These are phyloP conservation scores for Linanthus parryae DNA, from an alignment of 148 eudicot species.

Conservation along the genomic window DNA sequence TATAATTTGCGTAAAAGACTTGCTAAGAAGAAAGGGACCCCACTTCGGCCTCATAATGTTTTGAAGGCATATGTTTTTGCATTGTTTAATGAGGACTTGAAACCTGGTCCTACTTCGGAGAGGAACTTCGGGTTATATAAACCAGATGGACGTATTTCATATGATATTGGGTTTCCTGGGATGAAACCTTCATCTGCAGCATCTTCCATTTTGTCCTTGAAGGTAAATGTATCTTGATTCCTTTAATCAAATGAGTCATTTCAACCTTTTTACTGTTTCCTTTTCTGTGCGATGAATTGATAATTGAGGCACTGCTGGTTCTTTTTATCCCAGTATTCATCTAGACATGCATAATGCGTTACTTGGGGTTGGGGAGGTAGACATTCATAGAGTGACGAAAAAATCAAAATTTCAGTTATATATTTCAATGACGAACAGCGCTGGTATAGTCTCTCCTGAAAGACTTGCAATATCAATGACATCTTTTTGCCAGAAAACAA, in stretches of 20 bases:
- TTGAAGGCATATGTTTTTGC: constrained; percentile 58
- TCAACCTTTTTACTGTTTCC: not conserved
- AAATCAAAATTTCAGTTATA: too few relatives aligned
- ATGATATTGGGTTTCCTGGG: constrained; percentile 52
- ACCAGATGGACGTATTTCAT: constrained; percentile 46
- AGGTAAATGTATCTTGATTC: constrained; percentile 19
- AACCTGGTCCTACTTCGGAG: constrained; percentile 58
- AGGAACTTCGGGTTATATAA: constrained; percentile 57
- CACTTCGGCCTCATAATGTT: constrained; percentile 41
- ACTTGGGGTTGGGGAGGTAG: too few relatives aligned
- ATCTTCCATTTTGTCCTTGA: constrained; percentile 22
- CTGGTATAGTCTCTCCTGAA: too few relatives aligned
- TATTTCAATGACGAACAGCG: too few relatives aligned
- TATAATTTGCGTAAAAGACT: constrained; percentile 57
- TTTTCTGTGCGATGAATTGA: not conserved
- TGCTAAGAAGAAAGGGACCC: constrained; percentile 55
- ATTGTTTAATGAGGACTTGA: constrained; percentile 52
- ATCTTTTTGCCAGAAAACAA: too few relatives aligned
- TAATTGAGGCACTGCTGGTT: not conserved
- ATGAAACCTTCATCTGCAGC: constrained; percentile 36
- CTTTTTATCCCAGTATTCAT: too few relatives aligned
- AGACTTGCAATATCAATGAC: too few relatives aligned
- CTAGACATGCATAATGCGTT: not conserved
- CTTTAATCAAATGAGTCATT: constrained; percentile 3
- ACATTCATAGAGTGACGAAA: too few relatives aligned